A percentile compares a stretch with the other conserved stretches of the same genome.
Conservation (phyloP, 106 monocot genomes). For the Vanilla planifolia region DNA sequence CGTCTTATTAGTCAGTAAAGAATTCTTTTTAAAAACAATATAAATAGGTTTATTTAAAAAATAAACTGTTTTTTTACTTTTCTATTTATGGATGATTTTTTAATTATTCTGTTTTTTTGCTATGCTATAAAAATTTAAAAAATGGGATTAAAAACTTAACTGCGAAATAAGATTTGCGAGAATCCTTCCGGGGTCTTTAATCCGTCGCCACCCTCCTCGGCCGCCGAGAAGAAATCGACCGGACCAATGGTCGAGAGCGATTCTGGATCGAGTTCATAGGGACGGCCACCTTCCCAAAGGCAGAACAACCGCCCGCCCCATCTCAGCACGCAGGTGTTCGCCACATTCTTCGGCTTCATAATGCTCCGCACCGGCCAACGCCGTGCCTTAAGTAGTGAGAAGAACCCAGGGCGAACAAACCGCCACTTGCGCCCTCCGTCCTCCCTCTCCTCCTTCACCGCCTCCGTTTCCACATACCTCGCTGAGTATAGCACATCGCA, state of each 20-base stretch:
- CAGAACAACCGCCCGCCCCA: conserved; percentile 76
- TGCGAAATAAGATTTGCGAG: too few relatives aligned
- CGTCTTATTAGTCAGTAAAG: too few relatives aligned
- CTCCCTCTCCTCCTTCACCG: conserved; percentile 50
- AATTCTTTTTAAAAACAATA: too few relatives aligned
- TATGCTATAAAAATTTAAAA: too few relatives aligned
- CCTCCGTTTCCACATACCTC: conserved; percentile 64
- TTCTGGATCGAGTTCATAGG: conserved; percentile 57
- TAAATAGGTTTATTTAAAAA: too few relatives aligned
- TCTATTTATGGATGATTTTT: too few relatives aligned
- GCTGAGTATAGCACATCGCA: conserved; percentile 46
- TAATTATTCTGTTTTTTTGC: too few relatives aligned
- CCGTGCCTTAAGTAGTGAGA: conserved; percentile 48
- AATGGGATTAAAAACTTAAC: too few relatives aligned
- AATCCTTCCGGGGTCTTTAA: too few relatives aligned
- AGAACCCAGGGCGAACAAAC: conserved; percentile 70
- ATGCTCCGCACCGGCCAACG: conserved; percentile 42
- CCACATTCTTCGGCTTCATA: conserved; percentile 93
- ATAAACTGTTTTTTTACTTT: too few relatives aligned
- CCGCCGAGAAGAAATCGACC: conserved; percentile 23
- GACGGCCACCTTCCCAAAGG: conserved; percentile 85
- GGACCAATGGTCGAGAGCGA: conserved; percentile 50
- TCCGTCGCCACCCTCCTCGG: background rate
- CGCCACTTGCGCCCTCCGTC: conserved; percentile 28
- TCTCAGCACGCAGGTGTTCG: conserved; percentile 64